Conservation (phyloP, 169 alveolate genomes). For the Perkinsus marinus region DNA sequence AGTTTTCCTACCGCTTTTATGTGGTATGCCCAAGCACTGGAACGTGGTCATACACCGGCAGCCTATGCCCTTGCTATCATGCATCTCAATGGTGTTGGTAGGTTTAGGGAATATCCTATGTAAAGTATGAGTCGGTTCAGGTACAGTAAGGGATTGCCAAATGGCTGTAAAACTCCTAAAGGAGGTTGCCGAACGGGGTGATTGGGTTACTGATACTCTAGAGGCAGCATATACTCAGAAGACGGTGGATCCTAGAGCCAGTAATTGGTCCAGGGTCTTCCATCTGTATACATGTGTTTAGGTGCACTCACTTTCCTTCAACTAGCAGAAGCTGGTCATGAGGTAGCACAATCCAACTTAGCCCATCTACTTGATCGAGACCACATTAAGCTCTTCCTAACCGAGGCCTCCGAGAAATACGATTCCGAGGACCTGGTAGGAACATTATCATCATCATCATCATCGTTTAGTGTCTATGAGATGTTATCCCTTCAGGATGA, state of each 20-base stretch:
- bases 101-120: background rate
- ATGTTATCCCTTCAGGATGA: background rate
- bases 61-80: slow-evolving; percentile 39
- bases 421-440: background rate
- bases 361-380: slow-evolving; percentile 33
- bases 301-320: slow-evolving; percentile 29
- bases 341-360: slow-evolving; percentile 37
- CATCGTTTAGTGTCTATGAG: background rate
- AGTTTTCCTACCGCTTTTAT: slow-evolving; percentile 23
- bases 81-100: slow-evolving; percentile 26
- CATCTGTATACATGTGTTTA: background rate
- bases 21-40: slow-evolving; percentile 32
- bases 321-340: slow-evolving; percentile 44
- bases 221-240: slow-evolving; percentile 18
- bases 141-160: slow-evolving; percentile 36
- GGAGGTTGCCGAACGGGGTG: slow-evolving; percentile 31
- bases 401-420: background rate
- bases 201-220: slow-evolving; percentile 28
- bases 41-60: slow-evolving; percentile 39
- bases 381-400: background rate
- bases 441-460: slow-evolving; percentile 3
- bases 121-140: slow-evolving; percentile 7
- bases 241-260: background rate
- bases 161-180: slow-evolving; percentile 31
- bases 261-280: background rate